Conservation (phyloP, 176 grass and related monocot genomes). For the Puccinellia tenuiflora region DNA sequence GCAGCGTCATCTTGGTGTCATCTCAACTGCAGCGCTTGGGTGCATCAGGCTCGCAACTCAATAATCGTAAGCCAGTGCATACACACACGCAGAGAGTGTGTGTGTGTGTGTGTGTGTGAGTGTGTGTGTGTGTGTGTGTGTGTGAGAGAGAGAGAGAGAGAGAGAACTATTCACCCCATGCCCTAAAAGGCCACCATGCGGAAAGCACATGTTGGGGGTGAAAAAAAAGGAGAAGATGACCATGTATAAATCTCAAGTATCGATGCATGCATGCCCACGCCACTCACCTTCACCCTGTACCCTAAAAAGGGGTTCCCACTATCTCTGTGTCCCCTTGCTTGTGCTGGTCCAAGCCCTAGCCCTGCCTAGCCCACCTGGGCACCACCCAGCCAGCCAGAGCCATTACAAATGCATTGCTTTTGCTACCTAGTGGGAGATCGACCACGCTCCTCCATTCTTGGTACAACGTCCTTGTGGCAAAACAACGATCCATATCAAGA, state of each 20-base stretch:
- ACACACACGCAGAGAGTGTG: no score
- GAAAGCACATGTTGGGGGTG: slow-evolving; percentile 17
- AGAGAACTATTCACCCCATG: slow-evolving; percentile 15
- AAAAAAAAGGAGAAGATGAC: slow-evolving; percentile 7
- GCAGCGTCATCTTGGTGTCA: no score
- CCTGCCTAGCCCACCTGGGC: background rate
- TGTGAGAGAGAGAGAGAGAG: background rate
- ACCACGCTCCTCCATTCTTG: background rate
- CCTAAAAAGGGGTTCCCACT: slow-evolving; percentile 30
- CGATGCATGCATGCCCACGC: background rate
- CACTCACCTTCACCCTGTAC: background rate
- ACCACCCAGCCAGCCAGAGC: background rate
- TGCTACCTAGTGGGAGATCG: slow-evolving; percentile 14
- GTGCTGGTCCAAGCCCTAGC: background rate
- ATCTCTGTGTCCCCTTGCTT: background rate
- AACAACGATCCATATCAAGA: background rate
- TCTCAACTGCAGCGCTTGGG: background rate
- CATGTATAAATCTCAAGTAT: background rate
- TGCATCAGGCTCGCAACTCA: background rate
- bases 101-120: no score
- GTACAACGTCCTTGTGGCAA: background rate
- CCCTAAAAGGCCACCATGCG: slow-evolving; percentile 11
- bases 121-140: no score
- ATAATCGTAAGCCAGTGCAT: no score
- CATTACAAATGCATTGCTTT: background rate